Evolutionary conservation across 345 rosid genomes (phyloP), one percentile per base, ranked within the genome.

Genomic region (Syzygium grande): DNA sequence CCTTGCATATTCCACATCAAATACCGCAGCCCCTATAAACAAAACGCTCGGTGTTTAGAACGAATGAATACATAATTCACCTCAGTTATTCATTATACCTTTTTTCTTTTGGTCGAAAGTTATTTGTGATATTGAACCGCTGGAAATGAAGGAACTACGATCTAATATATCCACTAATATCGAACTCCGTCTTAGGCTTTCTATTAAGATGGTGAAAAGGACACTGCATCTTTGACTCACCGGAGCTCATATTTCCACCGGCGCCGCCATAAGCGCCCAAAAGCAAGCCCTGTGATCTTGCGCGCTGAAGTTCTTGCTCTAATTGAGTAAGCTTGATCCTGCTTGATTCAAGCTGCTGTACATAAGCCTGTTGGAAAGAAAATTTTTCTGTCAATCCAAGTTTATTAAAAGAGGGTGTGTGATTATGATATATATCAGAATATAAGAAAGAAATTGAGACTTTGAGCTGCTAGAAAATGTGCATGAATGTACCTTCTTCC

Each of bases 291-390:
- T 97, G 98, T 87, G 98, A 95, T 53, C 99, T 95, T 38, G 98
- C 95, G 85, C 98, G 92, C 86, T 96, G 99, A 87, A 97, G 98
- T 56, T 97, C 99, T 93, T 97, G 99, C 90, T 97, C 99, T 52
- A 97, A 80, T 88, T 97, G 99, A 85, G 93, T 87, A 65, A 97
- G 96, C 91, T 95, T 97, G 52, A 95, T 94, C 87, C 99, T 95
- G 86, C 99, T 95, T 27, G 99, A 86, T 91, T 97, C 99, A 88
- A 97, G 94, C 91, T 97, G 98, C 87, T 97, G 99, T 79, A 96
- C 99, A 88, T 97, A 97, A 65, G 98, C 99, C 99, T 96, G 93
- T 49, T 46, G 19, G 29, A 25, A 68, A 17, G 25, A 1, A 21
- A 34, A 68, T 1, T 6, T 0, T 9, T 68, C 19, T 21, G 46